Percentiles rank a stretch among this genome's conserved stretches.
phyloP scores from a whole-genome alignment of 2,329 filamentous ascomycete species.

The Ceratocystis diversiconidia region DNA sequence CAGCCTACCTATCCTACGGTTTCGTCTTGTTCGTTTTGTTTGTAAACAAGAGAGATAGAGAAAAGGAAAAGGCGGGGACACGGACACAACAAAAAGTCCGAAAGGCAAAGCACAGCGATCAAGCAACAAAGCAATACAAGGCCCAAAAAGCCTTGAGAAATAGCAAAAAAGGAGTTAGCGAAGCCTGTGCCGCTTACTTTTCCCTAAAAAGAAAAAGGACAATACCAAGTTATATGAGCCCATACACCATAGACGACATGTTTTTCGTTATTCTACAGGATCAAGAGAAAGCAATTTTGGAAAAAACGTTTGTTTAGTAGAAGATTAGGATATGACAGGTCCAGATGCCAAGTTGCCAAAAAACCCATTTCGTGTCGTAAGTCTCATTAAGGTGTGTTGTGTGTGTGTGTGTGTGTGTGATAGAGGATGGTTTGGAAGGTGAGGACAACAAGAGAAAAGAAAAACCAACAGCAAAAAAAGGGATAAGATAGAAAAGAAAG shows the following conservation, averaged over 20 bases:
- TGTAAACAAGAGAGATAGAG: too few species aligned
- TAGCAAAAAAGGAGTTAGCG: background rate
- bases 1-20: background rate
- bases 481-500: background rate
- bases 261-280: background rate
- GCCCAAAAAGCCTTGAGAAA: background rate
- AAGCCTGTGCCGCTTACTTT: background rate
- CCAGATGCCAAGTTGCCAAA: slow-evolving; percentile 7
- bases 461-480: background rate
- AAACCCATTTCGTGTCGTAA: slow-evolving; percentile 11
- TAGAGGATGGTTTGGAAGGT: background rate
- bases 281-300: background rate
- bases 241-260: background rate
- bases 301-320: slow-evolving; percentile 1
- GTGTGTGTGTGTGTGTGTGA: background rate
- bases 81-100: background rate
- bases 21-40: background rate
- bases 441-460: background rate
- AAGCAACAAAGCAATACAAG: background rate
- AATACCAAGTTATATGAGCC: too few species aligned
- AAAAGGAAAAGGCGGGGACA: background rate
- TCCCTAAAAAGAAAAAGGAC: background rate
- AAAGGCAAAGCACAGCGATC: too few species aligned
- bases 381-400: slow-evolving; percentile 11
- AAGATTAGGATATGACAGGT: slow-evolving; percentile 10